Evolutionary conservation across 148 eudicot genomes (phyloP).

Genomic region (Chenopodium berlandieri): DNA sequence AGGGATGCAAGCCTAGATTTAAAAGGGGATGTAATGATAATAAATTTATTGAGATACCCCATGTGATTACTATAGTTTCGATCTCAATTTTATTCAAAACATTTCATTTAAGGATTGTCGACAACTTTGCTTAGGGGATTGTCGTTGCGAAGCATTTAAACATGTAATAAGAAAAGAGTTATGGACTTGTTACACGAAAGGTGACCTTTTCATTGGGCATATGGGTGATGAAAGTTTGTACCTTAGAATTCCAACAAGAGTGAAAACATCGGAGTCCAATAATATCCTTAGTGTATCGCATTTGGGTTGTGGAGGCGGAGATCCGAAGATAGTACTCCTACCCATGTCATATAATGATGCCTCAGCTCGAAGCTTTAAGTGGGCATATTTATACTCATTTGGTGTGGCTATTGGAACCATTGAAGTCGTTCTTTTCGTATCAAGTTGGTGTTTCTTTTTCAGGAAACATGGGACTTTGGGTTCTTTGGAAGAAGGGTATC

Average conservation of each 20-base stretch:
- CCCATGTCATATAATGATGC: conserved; percentile 9
- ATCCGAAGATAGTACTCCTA: neutral
- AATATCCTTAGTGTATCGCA: conserved; percentile 29
- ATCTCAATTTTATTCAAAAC: conserved; percentile 20
- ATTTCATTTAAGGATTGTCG: conserved; percentile 36
- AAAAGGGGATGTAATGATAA: conserved; percentile 29
- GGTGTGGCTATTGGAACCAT: conserved; percentile 36
- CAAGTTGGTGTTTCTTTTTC: conserved; percentile 51
- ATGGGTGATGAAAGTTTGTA: conserved; percentile 6
- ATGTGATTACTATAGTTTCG: conserved; percentile 60
- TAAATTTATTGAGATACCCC: conserved; percentile 42
- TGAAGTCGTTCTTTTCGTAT: conserved; percentile 32
- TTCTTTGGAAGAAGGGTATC: conserved; percentile 54
- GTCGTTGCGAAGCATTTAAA: conserved; percentile 46
- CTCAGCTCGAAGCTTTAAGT: conserved; percentile 31
- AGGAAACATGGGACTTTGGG: conserved; percentile 37
- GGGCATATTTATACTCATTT: conserved; percentile 55
- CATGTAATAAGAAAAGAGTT: conserved; percentile 25
- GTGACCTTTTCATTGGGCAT: conserved; percentile 47
- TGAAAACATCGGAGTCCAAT: conserved; percentile 31
- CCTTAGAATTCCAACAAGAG: neutral
- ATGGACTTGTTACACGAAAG: conserved; percentile 43
- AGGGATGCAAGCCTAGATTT: conserved; percentile 58
- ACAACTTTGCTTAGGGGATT: conserved; percentile 41
- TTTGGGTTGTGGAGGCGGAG: conserved; percentile 10